Percentiles rank a stretch among this genome's conserved stretches.
Conservation (phyloP, 139 green algal genomes). For the Pseudopediastrum boryanum region DNA sequence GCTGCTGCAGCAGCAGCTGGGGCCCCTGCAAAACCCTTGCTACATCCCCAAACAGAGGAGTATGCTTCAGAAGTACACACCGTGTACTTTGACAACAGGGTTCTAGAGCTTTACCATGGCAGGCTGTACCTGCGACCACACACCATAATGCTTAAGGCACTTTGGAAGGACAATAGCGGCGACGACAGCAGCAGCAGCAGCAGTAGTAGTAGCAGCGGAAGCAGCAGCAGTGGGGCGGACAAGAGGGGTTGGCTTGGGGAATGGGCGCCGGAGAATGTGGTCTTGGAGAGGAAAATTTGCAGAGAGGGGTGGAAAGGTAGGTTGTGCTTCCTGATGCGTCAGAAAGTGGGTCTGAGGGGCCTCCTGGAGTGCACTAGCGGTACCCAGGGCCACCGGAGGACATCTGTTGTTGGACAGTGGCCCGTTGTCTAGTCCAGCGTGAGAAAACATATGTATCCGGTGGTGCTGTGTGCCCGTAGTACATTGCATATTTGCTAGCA, state of each 20-base stretch:
- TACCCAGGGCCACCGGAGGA: no score
- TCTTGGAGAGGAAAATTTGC: slow-evolving; percentile 89
- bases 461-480: no score
- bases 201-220: not conserved
- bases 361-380: no score
- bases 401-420: no score
- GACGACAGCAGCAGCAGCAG: not conserved
- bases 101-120: slow-evolving; percentile 89
- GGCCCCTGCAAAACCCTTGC: slow-evolving; percentile 24
- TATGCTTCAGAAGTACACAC: no score
- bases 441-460: no score
- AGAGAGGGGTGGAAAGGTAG: slow-evolving; percentile 74
- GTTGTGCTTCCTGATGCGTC: no score
- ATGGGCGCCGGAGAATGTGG: slow-evolving; percentile 54
- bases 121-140: slow-evolving; percentile 84
- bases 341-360: no score
- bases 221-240: not conserved
- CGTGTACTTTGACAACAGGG: slow-evolving; percentile 86
- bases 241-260: slow-evolving; percentile 64
- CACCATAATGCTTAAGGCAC: slow-evolving; percentile 48
- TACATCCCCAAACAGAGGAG: slow-evolving; percentile 65
- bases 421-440: no score
- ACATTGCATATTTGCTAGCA: no score
- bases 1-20: slow-evolving; percentile 44
- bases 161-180: slow-evolving; percentile 3